Evolutionary conservation across 108 stramenopile species (phyloP), one percentile per base, ranked within the genome.

Genomic region (Aurantiochytrium sp.): DNA sequence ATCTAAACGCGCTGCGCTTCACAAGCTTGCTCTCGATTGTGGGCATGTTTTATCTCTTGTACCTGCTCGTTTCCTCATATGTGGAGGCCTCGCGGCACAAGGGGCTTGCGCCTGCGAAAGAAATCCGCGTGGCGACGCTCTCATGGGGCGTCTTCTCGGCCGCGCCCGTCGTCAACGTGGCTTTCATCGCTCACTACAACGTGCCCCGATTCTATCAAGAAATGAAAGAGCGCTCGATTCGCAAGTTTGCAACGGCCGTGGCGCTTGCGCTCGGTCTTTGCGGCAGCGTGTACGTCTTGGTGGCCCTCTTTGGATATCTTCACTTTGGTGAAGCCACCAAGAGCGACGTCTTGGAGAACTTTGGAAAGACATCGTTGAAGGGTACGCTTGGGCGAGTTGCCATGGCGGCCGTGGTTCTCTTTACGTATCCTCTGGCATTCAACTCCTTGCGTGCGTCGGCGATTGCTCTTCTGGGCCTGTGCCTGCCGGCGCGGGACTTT

Each of bases 1-100:
- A 83, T 45, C 5, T 83, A 1, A 83, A 47, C 51, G 76, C 76
- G 76, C 51, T 83, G 76, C 45, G 76, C 45, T 83, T 83, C 51
- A 83, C 76, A 23, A 83, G 76, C 51, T 23, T 83, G 49, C 51
- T 83, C 43, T 83, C 76, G 43, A 83, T 83, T 10, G 45, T 83
- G 18, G 76, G 76, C 49, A 83, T 83, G 76, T 83, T 83, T 23
- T 83, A 83, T 83, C 51, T 83, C n/a, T 23, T 83, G 19, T 47
- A 16, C 51, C 51, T 83, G 19, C 76, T 83, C n/a, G 51, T 83
- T 28, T 25, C 45, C 25, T 12, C 44, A 2, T 83, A 83, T 45
- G 6, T 83, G 1, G 51, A 43, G 6, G 76, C 76, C 51, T 69
- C 64, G 25, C 25, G 42, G 8, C 14, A 42, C 25, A 23, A 23